Base-by-base conservation (phyloP, 1,284 basidiomycete species). In the Athelia sp. region DNA sequence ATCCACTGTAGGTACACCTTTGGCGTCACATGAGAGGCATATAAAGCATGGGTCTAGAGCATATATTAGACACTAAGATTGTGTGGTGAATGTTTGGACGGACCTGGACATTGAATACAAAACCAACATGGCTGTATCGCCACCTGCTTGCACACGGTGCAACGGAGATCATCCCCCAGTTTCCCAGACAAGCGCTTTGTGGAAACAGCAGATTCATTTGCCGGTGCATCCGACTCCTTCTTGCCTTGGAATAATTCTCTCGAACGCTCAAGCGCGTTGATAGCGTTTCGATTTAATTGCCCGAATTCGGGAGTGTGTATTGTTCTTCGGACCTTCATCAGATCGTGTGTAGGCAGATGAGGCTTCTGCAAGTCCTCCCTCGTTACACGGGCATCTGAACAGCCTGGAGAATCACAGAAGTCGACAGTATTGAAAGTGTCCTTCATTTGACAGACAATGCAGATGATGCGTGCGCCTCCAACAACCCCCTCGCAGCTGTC, bases 321-420 rank as follows among this genome's bases (percentile, higher is more conserved):
- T 17, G 62, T 48, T 8, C 57, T 54, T 13, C 61, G 60, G 4
- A 65, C 52, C 38, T 67, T 67, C 46, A 63, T 50, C 17, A 66
- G 31, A 44, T 64, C 60, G 48, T 67, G 66, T 8, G 59, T 55
- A 10, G 60, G 58, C 2, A 54, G 46, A 43, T 67, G 64, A 3
- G 59, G 54, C n/a, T 46, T 45, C 15, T 52, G 42, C 44, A 61
- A 32, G 47, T 60, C 56, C 15, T 55, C 54, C 9, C 60, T 54
- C 11, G 35, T 51, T 11, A 55, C 46, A 2, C 45, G 48, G 2
- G 48, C 32, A 8, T 29, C 31, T 3, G 56, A 24, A 29, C 58
- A 59, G n/a, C 44, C 49, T 0, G 58, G 60, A 17, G 53, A 51
- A 15, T 60, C 56, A 51, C 58, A 59, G 43, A 62, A 55, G 48